Conservation (phyloP, 139 green algal species). For the Chlorokybus atmophyticus region DNA sequence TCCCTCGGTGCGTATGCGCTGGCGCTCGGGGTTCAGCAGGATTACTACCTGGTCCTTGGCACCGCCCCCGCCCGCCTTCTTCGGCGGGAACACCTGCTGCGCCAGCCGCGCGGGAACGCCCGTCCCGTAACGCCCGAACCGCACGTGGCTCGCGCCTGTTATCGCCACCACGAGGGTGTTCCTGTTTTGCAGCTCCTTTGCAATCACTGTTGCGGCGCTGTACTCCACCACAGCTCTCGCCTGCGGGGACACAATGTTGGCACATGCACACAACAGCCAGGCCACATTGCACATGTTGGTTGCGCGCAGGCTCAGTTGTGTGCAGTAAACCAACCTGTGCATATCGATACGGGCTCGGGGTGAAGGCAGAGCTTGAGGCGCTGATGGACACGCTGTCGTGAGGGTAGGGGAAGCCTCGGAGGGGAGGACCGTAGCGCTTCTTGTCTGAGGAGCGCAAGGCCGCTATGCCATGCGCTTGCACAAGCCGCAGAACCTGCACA, state of each 20-base stretch:
- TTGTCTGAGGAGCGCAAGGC: no score
- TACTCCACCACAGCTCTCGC: constrained; percentile 3
- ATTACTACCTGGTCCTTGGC: constrained; percentile 17
- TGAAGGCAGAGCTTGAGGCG: no score
- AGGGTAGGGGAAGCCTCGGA: no score
- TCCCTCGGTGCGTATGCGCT: constrained; percentile 9
- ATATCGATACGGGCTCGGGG: no score
- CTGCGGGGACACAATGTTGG: no score
- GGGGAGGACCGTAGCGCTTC: no score
- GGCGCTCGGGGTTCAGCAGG: constrained; percentile 25
- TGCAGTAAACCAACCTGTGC: constrained; percentile 6
- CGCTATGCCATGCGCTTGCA: no score
- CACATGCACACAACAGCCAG: no score
- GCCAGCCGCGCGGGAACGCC: constrained; percentile 18
- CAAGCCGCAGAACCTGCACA: no score
- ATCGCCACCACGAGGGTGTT: background rate
- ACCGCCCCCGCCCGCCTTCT: constrained; percentile 8
- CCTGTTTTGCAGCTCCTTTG: background rate
- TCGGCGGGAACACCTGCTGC: constrained; percentile 11
- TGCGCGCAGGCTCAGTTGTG: constrained; percentile 4
- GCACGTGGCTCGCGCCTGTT: constrained; percentile 15
- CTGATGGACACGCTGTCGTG: no score
- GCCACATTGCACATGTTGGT: no score
- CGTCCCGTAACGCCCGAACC: constrained; percentile 7
- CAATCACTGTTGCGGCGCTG: background rate